Base-by-base conservation (phyloP, 805 yeast genomes). In the Schwanniomyces pseudopolymorphus region DNA sequence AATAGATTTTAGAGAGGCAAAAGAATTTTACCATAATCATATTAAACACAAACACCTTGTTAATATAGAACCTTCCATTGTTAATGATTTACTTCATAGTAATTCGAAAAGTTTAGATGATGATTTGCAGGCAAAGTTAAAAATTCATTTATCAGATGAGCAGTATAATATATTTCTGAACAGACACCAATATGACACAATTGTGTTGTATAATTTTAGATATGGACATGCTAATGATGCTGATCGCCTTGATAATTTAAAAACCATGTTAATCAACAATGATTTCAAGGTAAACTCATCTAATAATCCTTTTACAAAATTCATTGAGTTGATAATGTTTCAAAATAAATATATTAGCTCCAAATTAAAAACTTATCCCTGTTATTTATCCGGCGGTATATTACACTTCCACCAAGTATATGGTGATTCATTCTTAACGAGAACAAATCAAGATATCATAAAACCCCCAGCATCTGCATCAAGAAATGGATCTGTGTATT, bases 1-100 rank as follows among this genome's bases (percentile, higher is more conserved):
- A 9, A 75, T 92, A 5, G 98, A 92, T 61, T 76, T 83, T 36
- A 71, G 97, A 53, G 69, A 84, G 14, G 70, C 84, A 33, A 70
- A 69, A 16, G 83, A 80, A 31, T 90, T 77, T 58, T 78, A 80
- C 40, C 67, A 70, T 37, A 78, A 79, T 40, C 97, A 89, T 62
- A 81, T 91, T 19, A 69, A 77, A 10, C 67, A 80, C 21, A 65
- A 69, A 2, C 79, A 85, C 44, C 63, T 86, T 7, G 75, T 88
- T 9, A 87, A 91, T 59, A 76, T 91, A 16, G 96, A 89, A 44
- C 97, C 97, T 17, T 42, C 52, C 3, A 45, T 51, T 20, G 39
- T 65, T 1, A 44, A 43, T 19, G 41, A 53, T 24, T 42, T 70
- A 6, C 43, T 52, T 8, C 51, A 52, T 28, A 14, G 2, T 14